Percentiles rank a stretch among this genome's conserved stretches.
Evolutionary conservation across 208 protist species (phyloP).

Genomic region (Balamuthia mandrillaris): DNA sequence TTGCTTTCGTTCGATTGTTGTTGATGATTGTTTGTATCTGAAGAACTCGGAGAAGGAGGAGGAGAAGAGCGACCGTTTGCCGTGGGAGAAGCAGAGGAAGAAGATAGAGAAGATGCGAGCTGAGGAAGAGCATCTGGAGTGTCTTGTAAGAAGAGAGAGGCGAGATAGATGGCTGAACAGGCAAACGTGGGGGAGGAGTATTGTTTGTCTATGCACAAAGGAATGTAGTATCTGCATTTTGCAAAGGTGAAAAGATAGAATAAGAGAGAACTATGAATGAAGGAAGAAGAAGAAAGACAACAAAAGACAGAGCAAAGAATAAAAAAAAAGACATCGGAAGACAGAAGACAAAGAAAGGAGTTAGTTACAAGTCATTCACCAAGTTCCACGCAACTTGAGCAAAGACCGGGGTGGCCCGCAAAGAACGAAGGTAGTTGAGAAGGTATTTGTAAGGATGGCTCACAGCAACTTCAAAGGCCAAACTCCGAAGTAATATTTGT

Average conservation of each 20-base stretch:
- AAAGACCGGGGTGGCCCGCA: background rate
- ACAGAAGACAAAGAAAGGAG: background rate
- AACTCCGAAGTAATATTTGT: conserved; percentile 20
- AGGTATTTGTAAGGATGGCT: conserved; percentile 39
- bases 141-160: background rate
- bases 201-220: background rate
- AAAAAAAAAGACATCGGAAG: background rate
- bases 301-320: background rate
- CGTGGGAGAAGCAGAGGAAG: too few relatives aligned
- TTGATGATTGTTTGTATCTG: too few relatives aligned
- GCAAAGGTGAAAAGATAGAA: background rate
- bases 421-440: conserved; percentile 6
- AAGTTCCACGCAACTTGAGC: conserved; percentile 26
- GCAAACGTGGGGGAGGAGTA: background rate
- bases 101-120: too few relatives aligned
- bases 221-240: background rate
- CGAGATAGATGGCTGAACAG: conserved; percentile 1
- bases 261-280: background rate
- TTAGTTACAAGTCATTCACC: conserved; percentile 14
- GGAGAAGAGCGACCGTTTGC: too few relatives aligned
- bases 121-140: too few relatives aligned
- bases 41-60: too few relatives aligned
- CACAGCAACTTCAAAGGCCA: conserved; percentile 12
- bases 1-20: too few relatives aligned
- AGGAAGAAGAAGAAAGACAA: background rate